phyloP scores from a whole-genome alignment of 306 rosid species.

The Mimosa pudica region DNA sequence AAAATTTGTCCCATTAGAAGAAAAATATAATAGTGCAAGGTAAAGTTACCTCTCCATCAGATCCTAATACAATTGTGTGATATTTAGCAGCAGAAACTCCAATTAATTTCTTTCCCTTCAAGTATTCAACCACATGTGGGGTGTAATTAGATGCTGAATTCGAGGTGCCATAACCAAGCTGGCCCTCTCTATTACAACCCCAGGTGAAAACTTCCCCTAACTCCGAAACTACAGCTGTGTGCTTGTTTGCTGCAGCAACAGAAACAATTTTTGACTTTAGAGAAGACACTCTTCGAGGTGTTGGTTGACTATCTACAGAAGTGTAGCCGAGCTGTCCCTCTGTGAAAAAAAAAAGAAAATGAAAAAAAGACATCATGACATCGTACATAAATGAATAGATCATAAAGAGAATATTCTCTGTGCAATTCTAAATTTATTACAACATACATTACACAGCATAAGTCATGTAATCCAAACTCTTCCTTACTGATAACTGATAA shows the following conservation, averaged over 20 bases:
- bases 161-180: constrained; percentile 97
- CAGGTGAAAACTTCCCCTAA: constrained; percentile 89
- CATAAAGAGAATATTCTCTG: not conserved
- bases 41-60: constrained; percentile 88
- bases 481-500: not conserved
- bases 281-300: constrained; percentile 88
- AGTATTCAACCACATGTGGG: constrained; percentile 86
- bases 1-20: constrained; percentile 20
- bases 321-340: constrained; percentile 99
- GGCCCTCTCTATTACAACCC: constrained; percentile 97
- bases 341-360: constrained; percentile 34
- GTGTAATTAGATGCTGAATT: constrained; percentile 95
- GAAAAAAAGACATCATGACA: constrained; percentile 19
- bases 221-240: constrained; percentile 91
- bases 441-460: constrained; percentile 17
- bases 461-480: constrained; percentile 20
- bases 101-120: constrained; percentile 79
- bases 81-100: constrained; percentile 84
- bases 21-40: constrained; percentile 14
- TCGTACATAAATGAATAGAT: constrained; percentile 5
- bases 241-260: constrained; percentile 97
- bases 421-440: constrained; percentile 25
- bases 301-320: constrained; percentile 93
- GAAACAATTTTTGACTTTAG: constrained; percentile 73
- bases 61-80: constrained; percentile 89